Evolutionary conservation across 371 early-diverging fungal species (phyloP).

Genomic region (Haplosporangium sp.): DNA sequence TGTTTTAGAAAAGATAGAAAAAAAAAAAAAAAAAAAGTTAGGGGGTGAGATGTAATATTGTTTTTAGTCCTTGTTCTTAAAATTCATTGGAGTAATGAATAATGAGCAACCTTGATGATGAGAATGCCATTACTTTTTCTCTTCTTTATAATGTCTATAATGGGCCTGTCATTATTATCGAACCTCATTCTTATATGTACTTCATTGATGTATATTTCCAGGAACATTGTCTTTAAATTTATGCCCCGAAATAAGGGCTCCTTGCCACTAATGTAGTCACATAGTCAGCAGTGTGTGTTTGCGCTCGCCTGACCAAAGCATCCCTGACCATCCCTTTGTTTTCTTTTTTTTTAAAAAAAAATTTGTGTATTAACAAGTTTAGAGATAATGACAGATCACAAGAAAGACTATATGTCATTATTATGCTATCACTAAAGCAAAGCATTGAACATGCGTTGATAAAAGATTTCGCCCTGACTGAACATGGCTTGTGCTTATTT

Average conservation of each 20-base stretch:
- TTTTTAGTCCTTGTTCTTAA: too few relatives aligned
- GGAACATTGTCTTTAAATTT: too few relatives aligned
- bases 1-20: not conserved
- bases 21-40: not conserved
- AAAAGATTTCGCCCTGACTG: too few relatives aligned
- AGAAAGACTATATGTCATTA: not conserved
- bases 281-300: not conserved
- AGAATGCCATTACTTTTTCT: too few relatives aligned
- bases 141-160: not conserved
- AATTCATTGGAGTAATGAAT: too few relatives aligned
- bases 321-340: not conserved
- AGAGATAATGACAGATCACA: not conserved
- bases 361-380: not conserved
- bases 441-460: too few relatives aligned
- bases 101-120: too few relatives aligned
- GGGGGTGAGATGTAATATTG: too few relatives aligned
- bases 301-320: not conserved
- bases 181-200: too few relatives aligned
- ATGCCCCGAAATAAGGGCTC: not conserved
- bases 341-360: not conserved
- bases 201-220: not conserved
- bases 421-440: too few relatives aligned
- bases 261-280: slow-evolving; percentile 1
- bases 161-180: not conserved
- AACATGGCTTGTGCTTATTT: too few relatives aligned